phyloP scores from a whole-genome alignment of 768 basidiomycete species.

The Mycena belliarum region DNA sequence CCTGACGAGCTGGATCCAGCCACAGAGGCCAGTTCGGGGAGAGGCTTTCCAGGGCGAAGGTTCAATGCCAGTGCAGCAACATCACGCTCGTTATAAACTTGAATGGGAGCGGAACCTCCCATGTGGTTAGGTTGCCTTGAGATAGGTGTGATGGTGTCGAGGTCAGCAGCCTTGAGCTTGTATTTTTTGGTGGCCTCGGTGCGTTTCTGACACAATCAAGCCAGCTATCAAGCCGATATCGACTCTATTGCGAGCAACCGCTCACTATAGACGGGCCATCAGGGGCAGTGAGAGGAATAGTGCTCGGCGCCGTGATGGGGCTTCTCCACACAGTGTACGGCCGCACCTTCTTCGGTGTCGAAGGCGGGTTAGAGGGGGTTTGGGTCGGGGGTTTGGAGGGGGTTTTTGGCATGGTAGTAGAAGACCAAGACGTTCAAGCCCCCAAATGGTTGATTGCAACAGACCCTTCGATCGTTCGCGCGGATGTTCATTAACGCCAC shows the following conservation, averaged over 20 bases:
- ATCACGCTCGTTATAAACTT: conserved; percentile 14
- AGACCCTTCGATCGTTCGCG: neutral
- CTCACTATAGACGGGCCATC: conserved; percentile 12
- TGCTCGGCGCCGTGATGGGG: neutral
- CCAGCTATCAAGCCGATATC: neutral
- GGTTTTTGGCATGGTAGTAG: conserved; percentile 1
- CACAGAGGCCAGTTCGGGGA: neutral
- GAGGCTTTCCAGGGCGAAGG: conserved; percentile 9
- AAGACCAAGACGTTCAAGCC: neutral
- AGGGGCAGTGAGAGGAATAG: neutral
- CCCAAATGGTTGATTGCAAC: neutral
- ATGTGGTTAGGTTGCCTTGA: conserved; percentile 6
- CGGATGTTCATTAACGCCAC: too few species aligned
- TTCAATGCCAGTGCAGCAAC: conserved; percentile 4
- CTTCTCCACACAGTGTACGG: conserved; percentile 6
- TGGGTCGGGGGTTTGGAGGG: neutral
- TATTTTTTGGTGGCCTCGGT: conserved; percentile 7
- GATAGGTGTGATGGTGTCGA: conserved; percentile 12
- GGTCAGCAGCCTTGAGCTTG: conserved; percentile 9
- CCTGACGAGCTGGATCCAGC: neutral
- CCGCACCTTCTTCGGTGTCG: conserved; percentile 7
- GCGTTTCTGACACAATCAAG: conserved; percentile 2
- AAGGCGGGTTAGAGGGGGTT: conserved; percentile 1
- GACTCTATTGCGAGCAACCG: neutral
- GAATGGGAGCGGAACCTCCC: conserved; percentile 12